Evolutionary conservation across 768 basidiomycete species (phyloP).

Genomic region (Xerocomellus intermedius): DNA sequence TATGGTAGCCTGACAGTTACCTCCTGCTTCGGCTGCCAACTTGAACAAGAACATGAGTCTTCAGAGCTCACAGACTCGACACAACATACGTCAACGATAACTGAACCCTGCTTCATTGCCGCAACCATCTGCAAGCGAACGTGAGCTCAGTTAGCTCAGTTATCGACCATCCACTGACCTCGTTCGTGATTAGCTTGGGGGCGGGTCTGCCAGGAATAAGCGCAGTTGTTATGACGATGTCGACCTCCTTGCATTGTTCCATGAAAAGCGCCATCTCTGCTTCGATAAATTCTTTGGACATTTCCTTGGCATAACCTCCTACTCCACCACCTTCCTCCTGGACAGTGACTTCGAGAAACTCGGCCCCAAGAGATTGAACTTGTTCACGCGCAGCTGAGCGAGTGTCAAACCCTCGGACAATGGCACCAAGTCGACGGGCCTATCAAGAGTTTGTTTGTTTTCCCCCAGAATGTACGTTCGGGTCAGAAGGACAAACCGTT

Average conservation of each 20-base stretch:
- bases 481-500: conserved; percentile 48
- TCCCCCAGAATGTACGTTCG: background rate
- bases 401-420: conserved; percentile 87
- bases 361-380: conserved; percentile 86
- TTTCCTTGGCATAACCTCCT: conserved; percentile 87
- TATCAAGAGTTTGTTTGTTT: conserved; percentile 25
- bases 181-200: conserved; percentile 78
- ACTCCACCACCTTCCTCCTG: conserved; percentile 80
- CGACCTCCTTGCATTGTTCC: conserved; percentile 86
- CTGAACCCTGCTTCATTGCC: conserved; percentile 91
- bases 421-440: conserved; percentile 82
- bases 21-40: conserved; percentile 81
- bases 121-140: conserved; percentile 57
- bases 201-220: conserved; percentile 86
- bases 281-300: conserved; percentile 87
- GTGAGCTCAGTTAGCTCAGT: conserved; percentile 6
- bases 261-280: conserved; percentile 88
- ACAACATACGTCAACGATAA: conserved; percentile 65
- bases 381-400: conserved; percentile 84
- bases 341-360: conserved; percentile 80
- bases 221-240: conserved; percentile 86
- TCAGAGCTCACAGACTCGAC: background rate
- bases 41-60: conserved; percentile 20
- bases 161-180: conserved; percentile 32
- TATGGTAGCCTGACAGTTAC: conserved; percentile 80